Evolutionary conservation across 148 eudicot species (phyloP), one percentile per base, ranked within the genome.

Genomic region (Fallopia convolvulus): DNA sequence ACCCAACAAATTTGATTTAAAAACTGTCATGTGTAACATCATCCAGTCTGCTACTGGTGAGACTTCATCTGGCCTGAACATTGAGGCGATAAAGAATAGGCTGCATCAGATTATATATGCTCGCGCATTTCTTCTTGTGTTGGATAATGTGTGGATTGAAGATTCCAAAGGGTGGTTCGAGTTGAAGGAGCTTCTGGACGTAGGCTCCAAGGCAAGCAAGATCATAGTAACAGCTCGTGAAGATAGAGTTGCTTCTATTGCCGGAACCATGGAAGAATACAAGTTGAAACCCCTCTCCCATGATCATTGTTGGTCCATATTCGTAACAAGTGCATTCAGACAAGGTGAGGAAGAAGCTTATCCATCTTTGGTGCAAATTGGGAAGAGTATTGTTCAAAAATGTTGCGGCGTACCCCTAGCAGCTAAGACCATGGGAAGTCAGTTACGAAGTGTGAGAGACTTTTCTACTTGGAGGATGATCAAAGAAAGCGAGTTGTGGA

Each of bases 181-280:
- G 5, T 61, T 23, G 40, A n/a, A 18, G 63, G 63, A n/a, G 63
- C 23, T 56, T 56, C 26, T 56, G 13, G 63, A 56, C 6, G 20
- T 18, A 1, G 80, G 81, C 55, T 75, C 74, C 4, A 10, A 15
- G n/a, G 80, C 74, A n/a, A 77, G 80, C 17, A 58, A 72, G 47
- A 53, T 83, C 40, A 12, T 83, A 33, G 83, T 80, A 1, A 83
- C 86, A 1, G 75, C 83, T 8, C 81, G 83, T 18, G 78, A 79
- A 6, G 2, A 60, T 6, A 46, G 2, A 70, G 76, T 77, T 0
- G 77, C 85, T 5, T 17, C 3, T 0, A 70, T 70, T 21, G 23
- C 76, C 2, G 80, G 75, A 12, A 66, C 23, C 15, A 14, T 26
- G 2, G 1, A 50, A 17, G 14, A 44, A 0, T 63, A 75, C 70